Percentiles rank a stretch among this genome's conserved stretches.
These are phyloP conservation scores for Claviceps spartinae DNA, from an alignment of 2,329 filamentous ascomycete species.

Conservation along the genomic window DNA sequence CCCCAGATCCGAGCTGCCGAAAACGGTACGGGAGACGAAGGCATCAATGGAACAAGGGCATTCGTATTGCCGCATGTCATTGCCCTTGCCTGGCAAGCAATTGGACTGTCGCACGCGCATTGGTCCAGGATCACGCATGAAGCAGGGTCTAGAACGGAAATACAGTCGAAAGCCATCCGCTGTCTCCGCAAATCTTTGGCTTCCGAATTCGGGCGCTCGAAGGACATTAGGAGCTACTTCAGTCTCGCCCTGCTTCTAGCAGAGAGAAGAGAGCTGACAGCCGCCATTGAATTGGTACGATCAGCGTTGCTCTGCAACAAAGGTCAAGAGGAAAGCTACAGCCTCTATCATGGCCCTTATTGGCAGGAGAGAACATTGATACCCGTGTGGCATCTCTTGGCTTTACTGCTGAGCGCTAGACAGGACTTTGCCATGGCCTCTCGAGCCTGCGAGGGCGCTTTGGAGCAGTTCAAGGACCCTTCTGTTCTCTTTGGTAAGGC, in stretches of 20 bases:
- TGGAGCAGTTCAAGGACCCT: slow-evolving; percentile 74
- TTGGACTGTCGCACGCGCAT: slow-evolving; percentile 74
- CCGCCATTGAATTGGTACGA: slow-evolving; percentile 73
- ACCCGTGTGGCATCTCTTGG: slow-evolving; percentile 82
- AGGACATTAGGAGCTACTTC: slow-evolving; percentile 66
- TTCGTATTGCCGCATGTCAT: slow-evolving; percentile 46
- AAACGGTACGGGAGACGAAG: slow-evolving; percentile 16
- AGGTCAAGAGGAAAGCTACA: slow-evolving; percentile 29
- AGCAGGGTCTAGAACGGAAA: slow-evolving; percentile 52
- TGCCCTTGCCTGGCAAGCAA: slow-evolving; percentile 64
- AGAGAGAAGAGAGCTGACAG: slow-evolving; percentile 67
- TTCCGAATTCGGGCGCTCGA: slow-evolving; percentile 48
- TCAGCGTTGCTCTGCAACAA: slow-evolving; percentile 53
- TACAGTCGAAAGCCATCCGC: slow-evolving; percentile 65
- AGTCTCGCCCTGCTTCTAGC: slow-evolving; percentile 74
- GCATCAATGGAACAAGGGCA: slow-evolving; percentile 22
- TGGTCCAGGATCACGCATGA: slow-evolving; percentile 78
- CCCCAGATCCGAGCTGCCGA: slow-evolving; percentile 19
- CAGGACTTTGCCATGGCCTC: slow-evolving; percentile 73
- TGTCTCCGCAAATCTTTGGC: slow-evolving; percentile 62
- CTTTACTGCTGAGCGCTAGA: slow-evolving; percentile 70
- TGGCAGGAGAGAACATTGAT: slow-evolving; percentile 55
- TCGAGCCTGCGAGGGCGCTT: slow-evolving; percentile 75
- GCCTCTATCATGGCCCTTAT: slow-evolving; percentile 32
- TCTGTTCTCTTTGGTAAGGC: slow-evolving; percentile 54